A percentile compares a stretch with the other conserved stretches of the same genome.
These are phyloP conservation scores for Phytophthora kernoviae DNA, from an alignment of 352 stramenopile species.

Conservation along the genomic window DNA sequence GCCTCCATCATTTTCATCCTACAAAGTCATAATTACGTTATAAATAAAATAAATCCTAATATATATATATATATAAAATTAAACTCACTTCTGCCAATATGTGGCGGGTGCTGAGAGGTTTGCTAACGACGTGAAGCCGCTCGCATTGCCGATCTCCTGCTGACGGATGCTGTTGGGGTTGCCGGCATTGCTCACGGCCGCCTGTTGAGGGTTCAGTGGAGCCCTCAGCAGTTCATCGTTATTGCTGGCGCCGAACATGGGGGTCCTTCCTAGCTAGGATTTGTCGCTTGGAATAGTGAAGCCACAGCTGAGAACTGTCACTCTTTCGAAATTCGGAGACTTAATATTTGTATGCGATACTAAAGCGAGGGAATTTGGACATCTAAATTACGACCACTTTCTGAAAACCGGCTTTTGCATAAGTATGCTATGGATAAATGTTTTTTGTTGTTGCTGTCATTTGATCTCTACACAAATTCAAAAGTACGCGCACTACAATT, in stretches of 20 bases:
- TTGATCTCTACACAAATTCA: conserved; percentile 2
- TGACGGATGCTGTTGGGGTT: conserved; percentile 28
- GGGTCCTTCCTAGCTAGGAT: background rate
- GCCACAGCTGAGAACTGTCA: background rate
- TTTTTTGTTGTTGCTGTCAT: background rate
- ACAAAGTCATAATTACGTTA: conserved; percentile 10
- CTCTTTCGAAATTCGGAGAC: background rate
- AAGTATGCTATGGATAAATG: background rate
- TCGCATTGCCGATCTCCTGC: conserved; percentile 26
- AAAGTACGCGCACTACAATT: conserved; percentile 1
- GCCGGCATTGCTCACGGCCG: conserved; percentile 16
- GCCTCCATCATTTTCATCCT: conserved; percentile 77
- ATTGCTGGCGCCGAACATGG: conserved; percentile 34
- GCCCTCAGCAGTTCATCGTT: conserved; percentile 37
- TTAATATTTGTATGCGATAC: background rate
- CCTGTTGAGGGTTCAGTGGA: conserved; percentile 42
- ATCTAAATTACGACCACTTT: background rate
- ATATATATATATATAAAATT: conserved; percentile 4
- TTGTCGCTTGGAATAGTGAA: background rate
- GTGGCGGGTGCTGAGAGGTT: conserved; percentile 34
- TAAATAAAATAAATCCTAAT: background rate
- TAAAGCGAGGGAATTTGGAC: background rate
- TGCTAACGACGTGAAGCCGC: conserved; percentile 43
- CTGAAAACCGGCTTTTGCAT: background rate
- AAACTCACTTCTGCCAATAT: conserved; percentile 47